A percentile compares a stretch with the other conserved stretches of the same genome.
phyloP scores from a whole-genome alignment of 345 rosid genomes.

The Moricandia arvensis region DNA sequence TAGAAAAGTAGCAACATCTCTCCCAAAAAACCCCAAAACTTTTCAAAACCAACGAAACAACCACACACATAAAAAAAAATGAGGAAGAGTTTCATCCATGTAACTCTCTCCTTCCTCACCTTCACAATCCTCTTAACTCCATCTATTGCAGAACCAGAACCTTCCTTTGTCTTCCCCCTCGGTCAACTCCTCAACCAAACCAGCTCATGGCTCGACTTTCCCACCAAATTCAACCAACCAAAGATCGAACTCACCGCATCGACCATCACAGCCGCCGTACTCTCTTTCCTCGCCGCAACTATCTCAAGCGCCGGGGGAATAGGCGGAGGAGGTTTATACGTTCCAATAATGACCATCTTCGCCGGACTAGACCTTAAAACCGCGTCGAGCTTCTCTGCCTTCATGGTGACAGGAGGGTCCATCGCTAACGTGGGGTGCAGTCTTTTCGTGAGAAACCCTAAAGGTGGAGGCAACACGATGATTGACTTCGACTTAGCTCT shows the following conservation, averaged over 20 bases:
- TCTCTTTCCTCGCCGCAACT: constrained; percentile 68
- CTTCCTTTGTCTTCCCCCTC: constrained; percentile 5
- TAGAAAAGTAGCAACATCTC: constrained; percentile 15
- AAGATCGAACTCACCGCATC: constrained; percentile 33
- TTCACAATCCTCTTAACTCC: constrained; percentile 26
- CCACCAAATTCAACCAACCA: constrained; percentile 14
- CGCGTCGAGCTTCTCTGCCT: constrained; percentile 77
- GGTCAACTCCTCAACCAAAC: constrained; percentile 26
- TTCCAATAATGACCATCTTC: constrained; percentile 65
- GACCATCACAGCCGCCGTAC: constrained; percentile 41
- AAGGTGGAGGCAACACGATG: constrained; percentile 43
- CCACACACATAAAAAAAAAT: background rate
- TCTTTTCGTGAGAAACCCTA: constrained; percentile 41
- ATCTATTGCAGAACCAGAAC: constrained; percentile 16
- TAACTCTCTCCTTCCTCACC: constrained; percentile 28
- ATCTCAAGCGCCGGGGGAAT: constrained; percentile 92
- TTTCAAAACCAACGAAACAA: background rate
- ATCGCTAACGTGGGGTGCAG: constrained; percentile 70
- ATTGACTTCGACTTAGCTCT: constrained; percentile 72
- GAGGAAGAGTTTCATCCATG: constrained; percentile 8
- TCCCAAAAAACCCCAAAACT: background rate
- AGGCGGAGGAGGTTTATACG: constrained; percentile 85
- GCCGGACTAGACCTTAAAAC: constrained; percentile 74
- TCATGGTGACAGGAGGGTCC: constrained; percentile 93
- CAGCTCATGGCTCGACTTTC: constrained; percentile 36